These are phyloP conservation scores for Stentor coeruleus DNA, from an alignment of 73 alveolate genomes.

Conservation along the genomic window DNA sequence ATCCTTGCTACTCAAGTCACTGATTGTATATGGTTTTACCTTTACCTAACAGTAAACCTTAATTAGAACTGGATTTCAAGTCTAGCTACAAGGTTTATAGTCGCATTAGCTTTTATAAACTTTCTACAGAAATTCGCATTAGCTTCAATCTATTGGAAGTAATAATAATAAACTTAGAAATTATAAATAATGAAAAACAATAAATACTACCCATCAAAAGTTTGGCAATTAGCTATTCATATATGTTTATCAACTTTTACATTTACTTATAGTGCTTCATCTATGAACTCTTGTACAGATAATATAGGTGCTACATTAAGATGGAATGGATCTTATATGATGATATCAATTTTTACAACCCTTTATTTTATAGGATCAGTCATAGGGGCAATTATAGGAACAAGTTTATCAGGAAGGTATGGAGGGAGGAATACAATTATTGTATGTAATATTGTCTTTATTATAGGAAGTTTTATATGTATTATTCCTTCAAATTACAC, in stretches of 20 bases:
- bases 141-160: too few relatives aligned
- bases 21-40: too few relatives aligned
- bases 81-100: too few relatives aligned
- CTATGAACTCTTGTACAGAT: not conserved
- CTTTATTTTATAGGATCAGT: not conserved
- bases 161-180: not conserved
- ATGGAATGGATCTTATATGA: not conserved
- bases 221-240: not conserved
- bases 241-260: not conserved
- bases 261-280: not conserved
- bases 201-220: not conserved
- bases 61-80: too few relatives aligned
- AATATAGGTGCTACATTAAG: not conserved
- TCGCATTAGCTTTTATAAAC: too few relatives aligned
- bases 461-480: not conserved
- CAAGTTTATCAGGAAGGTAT: not conserved
- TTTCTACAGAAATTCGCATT: too few relatives aligned
- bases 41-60: too few relatives aligned
- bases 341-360: not conserved
- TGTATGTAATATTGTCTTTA: not conserved
- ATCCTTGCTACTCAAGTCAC: too few relatives aligned
- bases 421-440: not conserved
- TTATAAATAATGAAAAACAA: not conserved
- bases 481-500: not conserved
- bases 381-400: not conserved